A percentile compares a stretch with the other conserved stretches of the same genome.
phyloP scores from a whole-genome alignment of 1,284 basidiomycete species.

The Kwoniella shivajii region DNA sequence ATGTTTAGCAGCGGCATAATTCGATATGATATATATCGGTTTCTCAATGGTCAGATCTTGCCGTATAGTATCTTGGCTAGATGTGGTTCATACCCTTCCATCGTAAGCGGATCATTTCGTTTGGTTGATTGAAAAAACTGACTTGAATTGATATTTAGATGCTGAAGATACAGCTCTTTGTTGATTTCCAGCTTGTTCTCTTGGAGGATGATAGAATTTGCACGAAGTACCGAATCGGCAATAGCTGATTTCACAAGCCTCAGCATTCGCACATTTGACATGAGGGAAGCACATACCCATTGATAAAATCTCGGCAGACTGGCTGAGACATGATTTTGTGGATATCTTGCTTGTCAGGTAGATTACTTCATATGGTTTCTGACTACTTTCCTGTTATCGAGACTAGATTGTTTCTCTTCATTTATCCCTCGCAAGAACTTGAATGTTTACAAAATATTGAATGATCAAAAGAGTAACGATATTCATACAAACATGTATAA shows the following conservation, averaged over 20 bases:
- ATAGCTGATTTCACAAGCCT: slow-evolving; percentile 24
- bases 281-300: slow-evolving; percentile 20
- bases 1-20: slow-evolving; percentile 70
- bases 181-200: not conserved
- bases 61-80: slow-evolving; percentile 40
- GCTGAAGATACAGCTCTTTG: slow-evolving; percentile 9
- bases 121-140: slow-evolving; percentile 14
- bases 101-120: not conserved
- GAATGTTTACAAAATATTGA: too few species aligned
- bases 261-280: not conserved
- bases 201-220: slow-evolving; percentile 41
- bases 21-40: slow-evolving; percentile 80
- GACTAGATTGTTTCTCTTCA: too few species aligned
- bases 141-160: slow-evolving; percentile 45
- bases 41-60: slow-evolving; percentile 42
- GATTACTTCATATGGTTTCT: too few species aligned
- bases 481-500: too few species aligned
- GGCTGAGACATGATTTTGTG: slow-evolving; percentile 13
- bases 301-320: slow-evolving; percentile 29
- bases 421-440: too few species aligned
- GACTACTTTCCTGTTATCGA: too few species aligned
- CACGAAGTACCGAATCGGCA: slow-evolving; percentile 45
- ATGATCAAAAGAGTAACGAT: too few species aligned
- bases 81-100: not conserved
- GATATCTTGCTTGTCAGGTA: too few species aligned